phyloP scores from a whole-genome alignment of 257 asterid species.

The Nicotiana benthamiana region DNA sequence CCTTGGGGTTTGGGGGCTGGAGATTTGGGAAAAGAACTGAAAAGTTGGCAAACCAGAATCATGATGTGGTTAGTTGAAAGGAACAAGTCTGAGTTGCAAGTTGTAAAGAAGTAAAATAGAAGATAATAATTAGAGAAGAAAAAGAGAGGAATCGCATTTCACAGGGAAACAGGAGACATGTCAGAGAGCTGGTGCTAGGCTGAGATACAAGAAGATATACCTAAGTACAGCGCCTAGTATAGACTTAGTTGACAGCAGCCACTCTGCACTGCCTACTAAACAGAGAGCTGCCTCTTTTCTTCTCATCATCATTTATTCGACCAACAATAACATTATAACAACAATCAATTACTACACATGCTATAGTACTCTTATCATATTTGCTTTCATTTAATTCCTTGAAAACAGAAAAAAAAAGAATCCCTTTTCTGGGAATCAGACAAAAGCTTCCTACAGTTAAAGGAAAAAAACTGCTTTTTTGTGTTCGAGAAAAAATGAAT shows the following conservation, averaged over 20 bases:
- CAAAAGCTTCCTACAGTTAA: conserved; percentile 14
- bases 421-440: conserved; percentile 9
- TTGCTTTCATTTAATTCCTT: background rate
- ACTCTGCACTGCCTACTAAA: background rate
- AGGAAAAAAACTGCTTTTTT: background rate
- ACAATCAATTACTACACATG: conserved; percentile 2
- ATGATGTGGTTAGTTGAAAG: conserved; percentile 21
- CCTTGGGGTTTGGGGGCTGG: background rate
- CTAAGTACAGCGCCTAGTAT: background rate
- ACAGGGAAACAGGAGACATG: background rate
- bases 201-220: conserved; percentile 2
- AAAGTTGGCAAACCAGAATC: conserved; percentile 12
- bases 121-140: background rate
- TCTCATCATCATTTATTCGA: conserved; percentile 9
- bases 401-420: background rate
- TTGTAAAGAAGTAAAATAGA: conserved; percentile 14
- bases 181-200: background rate
- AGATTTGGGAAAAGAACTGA: background rate
- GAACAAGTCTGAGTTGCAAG: conserved; percentile 24
- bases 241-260: background rate
- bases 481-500: background rate
- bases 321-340: background rate
- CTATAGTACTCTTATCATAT: background rate
- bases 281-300: conserved; percentile 1
- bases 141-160: conserved; percentile 5